Evolutionary conservation across 495 filamentous ascomycete species (phyloP).

Genomic region (Tetracladium marchalianum): DNA sequence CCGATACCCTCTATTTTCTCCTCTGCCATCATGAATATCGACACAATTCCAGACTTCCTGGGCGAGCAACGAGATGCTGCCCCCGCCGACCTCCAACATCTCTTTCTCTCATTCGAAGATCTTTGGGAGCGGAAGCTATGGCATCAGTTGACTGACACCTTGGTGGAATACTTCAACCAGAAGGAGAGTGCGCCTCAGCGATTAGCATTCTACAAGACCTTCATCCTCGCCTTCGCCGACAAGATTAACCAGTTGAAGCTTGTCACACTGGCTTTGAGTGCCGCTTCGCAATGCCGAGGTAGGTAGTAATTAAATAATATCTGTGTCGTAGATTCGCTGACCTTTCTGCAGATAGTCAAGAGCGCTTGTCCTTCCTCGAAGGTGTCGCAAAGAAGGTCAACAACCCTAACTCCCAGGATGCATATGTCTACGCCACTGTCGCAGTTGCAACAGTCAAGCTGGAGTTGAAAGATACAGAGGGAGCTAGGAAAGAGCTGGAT

Average conservation of each 20-base stretch:
- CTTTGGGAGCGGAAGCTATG: constrained; percentile 98
- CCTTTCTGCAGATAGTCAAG: constrained; percentile 59
- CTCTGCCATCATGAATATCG: constrained; percentile 16
- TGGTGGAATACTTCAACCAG: constrained; percentile 82
- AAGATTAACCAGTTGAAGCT: constrained; percentile 99
- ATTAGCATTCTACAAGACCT: constrained; percentile 82
- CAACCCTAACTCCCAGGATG: constrained; percentile 88
- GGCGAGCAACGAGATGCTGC: constrained; percentile 75
- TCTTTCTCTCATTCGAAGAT: constrained; percentile 90
- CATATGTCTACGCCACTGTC: constrained; percentile 85
- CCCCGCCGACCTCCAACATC: constrained; percentile 75
- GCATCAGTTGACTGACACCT: constrained; percentile 90
- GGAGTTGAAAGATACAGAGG: constrained; percentile 60
- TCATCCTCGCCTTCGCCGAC: constrained; percentile 91
- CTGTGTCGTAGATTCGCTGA: constrained; percentile 3
- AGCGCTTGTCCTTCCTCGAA: constrained; percentile 79
- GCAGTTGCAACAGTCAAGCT: constrained; percentile 87
- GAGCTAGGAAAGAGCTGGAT: constrained; percentile 76
- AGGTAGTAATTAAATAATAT: constrained; percentile 9
- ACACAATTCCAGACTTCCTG: constrained; percentile 87
- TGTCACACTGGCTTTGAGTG: constrained; percentile 76
- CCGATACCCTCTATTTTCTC: background rate
- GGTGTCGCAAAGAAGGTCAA: constrained; percentile 80
- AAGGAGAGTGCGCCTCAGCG: constrained; percentile 73
- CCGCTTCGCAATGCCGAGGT: constrained; percentile 84